A percentile compares a stretch with the other conserved stretches of the same genome.
These are phyloP conservation scores for Kalmusia sp. DNA, from an alignment of 2,329 filamentous ascomycete genomes.

Conservation along the genomic window DNA sequence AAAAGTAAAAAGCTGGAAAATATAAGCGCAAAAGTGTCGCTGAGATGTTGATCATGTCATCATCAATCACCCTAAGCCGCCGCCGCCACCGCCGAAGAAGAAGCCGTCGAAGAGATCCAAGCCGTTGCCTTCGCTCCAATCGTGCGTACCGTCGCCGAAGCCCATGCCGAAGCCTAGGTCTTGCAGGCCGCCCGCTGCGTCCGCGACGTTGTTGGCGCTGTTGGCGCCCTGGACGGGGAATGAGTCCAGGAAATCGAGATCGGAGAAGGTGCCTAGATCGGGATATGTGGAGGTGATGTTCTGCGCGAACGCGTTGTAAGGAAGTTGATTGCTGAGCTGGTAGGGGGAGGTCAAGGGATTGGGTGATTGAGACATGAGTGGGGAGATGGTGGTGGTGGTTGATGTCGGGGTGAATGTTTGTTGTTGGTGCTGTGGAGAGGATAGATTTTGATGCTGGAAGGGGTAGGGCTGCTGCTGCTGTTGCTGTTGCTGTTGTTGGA, in stretches of 20 bases:
- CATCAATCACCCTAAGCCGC: slow-evolving; percentile 71
- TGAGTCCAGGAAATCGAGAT: slow-evolving; percentile 63
- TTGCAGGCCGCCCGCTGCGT: slow-evolving; percentile 60
- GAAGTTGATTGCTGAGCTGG: slow-evolving; percentile 36
- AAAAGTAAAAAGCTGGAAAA: too few species aligned
- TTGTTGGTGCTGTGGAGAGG: slow-evolving; percentile 27
- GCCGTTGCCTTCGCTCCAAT: slow-evolving; percentile 56
- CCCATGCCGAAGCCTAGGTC: slow-evolving; percentile 65
- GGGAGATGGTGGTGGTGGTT: slow-evolving; percentile 24
- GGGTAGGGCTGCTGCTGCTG: slow-evolving; percentile 24
- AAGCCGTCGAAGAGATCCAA: slow-evolving; percentile 71
- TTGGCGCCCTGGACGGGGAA: slow-evolving; percentile 46
- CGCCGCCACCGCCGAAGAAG: slow-evolving; percentile 13
- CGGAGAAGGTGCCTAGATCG: slow-evolving; percentile 48
- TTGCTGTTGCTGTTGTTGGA: slow-evolving; percentile 19
- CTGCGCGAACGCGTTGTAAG: slow-evolving; percentile 39
- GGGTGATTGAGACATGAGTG: slow-evolving; percentile 27
- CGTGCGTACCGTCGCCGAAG: slow-evolving; percentile 60
- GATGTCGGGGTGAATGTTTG: slow-evolving; percentile 22
- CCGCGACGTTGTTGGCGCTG: slow-evolving; percentile 12
- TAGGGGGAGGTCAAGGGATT: slow-evolving; percentile 28
- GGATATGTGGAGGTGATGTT: slow-evolving; percentile 37
- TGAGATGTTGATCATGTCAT: too few species aligned
- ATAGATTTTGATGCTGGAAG: slow-evolving; percentile 19
- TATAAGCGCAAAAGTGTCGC: too few species aligned